Percentiles rank a stretch among this genome's conserved stretches.
phyloP scores from a whole-genome alignment of 768 basidiomycete species.

The Peribolospora kevripleyi region DNA sequence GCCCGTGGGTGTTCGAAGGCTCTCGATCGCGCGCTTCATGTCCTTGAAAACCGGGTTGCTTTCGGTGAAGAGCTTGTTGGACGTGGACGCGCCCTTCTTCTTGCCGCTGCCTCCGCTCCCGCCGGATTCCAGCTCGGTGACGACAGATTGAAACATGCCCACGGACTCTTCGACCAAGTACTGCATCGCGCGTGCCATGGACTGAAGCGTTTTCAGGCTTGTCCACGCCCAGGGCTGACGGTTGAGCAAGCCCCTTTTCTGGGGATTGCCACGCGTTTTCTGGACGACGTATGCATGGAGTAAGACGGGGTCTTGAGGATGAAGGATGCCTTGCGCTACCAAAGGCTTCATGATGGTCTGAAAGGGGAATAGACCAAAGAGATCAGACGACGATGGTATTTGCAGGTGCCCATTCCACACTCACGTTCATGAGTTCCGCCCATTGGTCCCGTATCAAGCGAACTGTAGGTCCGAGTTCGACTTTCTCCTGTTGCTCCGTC shows the following conservation, averaged over 20 bases:
- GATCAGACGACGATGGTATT: no score
- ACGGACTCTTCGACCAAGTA: slow-evolving; percentile 75
- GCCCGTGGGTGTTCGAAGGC: slow-evolving; percentile 9
- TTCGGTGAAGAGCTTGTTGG: slow-evolving; percentile 39
- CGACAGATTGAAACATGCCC: slow-evolving; percentile 44
- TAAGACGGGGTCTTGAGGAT: no score
- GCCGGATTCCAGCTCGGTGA: slow-evolving; percentile 18
- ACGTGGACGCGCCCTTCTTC: slow-evolving; percentile 20
- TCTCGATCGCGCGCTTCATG: slow-evolving; percentile 8
- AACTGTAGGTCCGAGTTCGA: slow-evolving; percentile 46
- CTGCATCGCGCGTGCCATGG: slow-evolving; percentile 57
- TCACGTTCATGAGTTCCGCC: slow-evolving; percentile 18
- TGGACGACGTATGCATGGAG: no score
- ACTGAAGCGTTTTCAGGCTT: slow-evolving; percentile 27
- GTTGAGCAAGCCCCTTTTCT: no score
- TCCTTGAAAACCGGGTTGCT: slow-evolving; percentile 25
- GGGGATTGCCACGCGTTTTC: no score
- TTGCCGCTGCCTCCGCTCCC: slow-evolving; percentile 18
- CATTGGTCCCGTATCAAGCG: slow-evolving; percentile 41
- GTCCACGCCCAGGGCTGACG: no score
- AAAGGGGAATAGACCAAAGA: no score
- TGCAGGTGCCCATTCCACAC: no score
- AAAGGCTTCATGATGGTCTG: no score
- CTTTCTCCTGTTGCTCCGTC: slow-evolving; percentile 53
- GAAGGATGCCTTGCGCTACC: no score